These are phyloP conservation scores for Pichia sporocuriosa DNA, from an alignment of 805 yeast species.

Conservation along the genomic window DNA sequence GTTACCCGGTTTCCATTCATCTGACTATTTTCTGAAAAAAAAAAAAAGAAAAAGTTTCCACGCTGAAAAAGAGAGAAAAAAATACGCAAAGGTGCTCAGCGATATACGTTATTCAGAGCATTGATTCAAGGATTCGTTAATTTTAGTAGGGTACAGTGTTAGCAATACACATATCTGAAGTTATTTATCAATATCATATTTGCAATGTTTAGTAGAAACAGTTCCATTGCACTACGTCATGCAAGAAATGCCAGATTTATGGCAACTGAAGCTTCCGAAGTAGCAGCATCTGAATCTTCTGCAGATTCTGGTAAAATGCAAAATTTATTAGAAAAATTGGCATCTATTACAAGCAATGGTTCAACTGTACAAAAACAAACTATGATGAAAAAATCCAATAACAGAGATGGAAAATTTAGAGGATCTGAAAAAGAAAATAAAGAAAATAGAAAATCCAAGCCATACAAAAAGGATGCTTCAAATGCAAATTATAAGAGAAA, in stretches of 20 bases:
- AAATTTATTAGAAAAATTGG: constrained; percentile 3
- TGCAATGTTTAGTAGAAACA: constrained; percentile 1
- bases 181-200: background rate
- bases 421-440: background rate
- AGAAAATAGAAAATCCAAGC: background rate
- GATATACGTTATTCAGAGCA: too few relatives aligned
- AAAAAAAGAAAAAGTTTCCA: too few relatives aligned
- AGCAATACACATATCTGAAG: too few relatives aligned
- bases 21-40: too few relatives aligned
- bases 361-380: background rate
- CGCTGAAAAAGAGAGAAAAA: too few relatives aligned
- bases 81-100: too few relatives aligned
- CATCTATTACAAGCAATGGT: background rate
- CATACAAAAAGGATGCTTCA: background rate
- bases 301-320: constrained; percentile 4
- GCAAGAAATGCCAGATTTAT: background rate
- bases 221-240: background rate
- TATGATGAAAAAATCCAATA: background rate
- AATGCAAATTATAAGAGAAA: background rate
- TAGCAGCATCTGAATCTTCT: background rate
- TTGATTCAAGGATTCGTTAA: too few relatives aligned
- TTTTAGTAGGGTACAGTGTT: too few relatives aligned
- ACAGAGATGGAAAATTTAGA: background rate
- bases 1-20: too few relatives aligned
- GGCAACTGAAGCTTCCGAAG: background rate